Percentiles rank a stretch among this genome's conserved stretches.
Conservation (phyloP, 345 rosid species). For the Theobroma cacao region DNA sequence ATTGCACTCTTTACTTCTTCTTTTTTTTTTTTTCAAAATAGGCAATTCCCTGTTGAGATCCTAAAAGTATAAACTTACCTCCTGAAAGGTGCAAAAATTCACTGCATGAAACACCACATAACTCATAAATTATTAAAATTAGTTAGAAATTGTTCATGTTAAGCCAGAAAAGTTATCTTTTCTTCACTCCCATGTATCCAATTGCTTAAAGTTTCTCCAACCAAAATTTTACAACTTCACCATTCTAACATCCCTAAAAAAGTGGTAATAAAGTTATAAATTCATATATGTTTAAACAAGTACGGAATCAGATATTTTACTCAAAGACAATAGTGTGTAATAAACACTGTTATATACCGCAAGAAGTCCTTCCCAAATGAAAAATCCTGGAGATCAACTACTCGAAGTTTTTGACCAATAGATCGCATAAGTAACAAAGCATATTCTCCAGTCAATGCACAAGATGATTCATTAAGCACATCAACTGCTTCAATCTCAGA, state of each 20-base stretch:
- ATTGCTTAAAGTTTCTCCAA: neutral
- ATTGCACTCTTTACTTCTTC: neutral
- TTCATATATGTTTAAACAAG: neutral
- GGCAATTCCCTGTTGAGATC: neutral
- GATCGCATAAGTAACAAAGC: slow-evolving; percentile 63
- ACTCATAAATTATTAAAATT: neutral
- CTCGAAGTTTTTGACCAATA: slow-evolving; percentile 53
- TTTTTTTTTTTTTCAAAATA: neutral
- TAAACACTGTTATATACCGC: slow-evolving; percentile 42
- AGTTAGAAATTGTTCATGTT: neutral
- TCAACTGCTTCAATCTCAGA: slow-evolving; percentile 80
- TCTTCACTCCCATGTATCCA: neutral
- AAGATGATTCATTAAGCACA: slow-evolving; percentile 49
- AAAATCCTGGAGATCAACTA: slow-evolving; percentile 53
- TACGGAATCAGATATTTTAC: neutral
- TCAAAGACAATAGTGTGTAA: slow-evolving; percentile 12
- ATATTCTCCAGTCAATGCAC: slow-evolving; percentile 50
- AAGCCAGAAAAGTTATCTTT: neutral
- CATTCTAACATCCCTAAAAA: neutral
- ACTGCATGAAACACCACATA: neutral
- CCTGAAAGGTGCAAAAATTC: neutral
- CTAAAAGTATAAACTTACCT: neutral
- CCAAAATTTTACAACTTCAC: neutral
- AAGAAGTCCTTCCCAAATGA: slow-evolving; percentile 67
- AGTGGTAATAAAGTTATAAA: neutral